Conservation (phyloP, 1,139 yeast genomes). For the Debaryomyces nepalensis region DNA sequence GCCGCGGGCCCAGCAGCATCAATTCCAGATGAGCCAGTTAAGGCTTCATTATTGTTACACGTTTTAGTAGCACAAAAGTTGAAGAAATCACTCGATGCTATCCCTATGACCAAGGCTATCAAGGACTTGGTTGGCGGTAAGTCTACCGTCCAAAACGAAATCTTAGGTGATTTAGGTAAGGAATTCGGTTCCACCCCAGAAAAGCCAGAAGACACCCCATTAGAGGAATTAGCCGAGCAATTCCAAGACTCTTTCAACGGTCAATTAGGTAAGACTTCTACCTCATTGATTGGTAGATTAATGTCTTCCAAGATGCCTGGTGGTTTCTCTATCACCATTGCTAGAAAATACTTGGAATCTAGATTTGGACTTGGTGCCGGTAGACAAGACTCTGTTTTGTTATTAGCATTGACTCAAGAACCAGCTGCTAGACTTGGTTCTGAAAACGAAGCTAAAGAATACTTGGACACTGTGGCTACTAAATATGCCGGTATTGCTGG, state of each 20-base stretch:
- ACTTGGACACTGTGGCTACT: slow-evolving; percentile 78
- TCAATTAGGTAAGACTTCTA: slow-evolving; percentile 88
- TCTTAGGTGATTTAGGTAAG: slow-evolving; percentile 96
- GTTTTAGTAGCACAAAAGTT: slow-evolving; percentile 94
- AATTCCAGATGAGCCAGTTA: slow-evolving; percentile 86
- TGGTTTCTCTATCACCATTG: slow-evolving; percentile 90
- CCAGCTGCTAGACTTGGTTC: slow-evolving; percentile 86
- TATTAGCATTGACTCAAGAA: slow-evolving; percentile 83
- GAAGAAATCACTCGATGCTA: slow-evolving; percentile 84
- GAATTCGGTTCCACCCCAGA: slow-evolving; percentile 98
- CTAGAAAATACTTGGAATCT: slow-evolving; percentile 87
- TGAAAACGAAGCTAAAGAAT: slow-evolving; percentile 89
- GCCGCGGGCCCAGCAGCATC: slow-evolving; percentile 79
- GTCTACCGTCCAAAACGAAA: slow-evolving; percentile 97
- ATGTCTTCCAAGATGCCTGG: slow-evolving; percentile 99
- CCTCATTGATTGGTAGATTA: slow-evolving; percentile 85
- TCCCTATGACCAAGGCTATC: slow-evolving; percentile 89
- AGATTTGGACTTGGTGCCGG: slow-evolving; percentile 93
- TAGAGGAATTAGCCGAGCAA: slow-evolving; percentile 91
- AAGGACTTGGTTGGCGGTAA: slow-evolving; percentile 98
- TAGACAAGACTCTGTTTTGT: slow-evolving; percentile 89
- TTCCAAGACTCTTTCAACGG: slow-evolving; percentile 92
- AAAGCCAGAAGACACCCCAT: slow-evolving; percentile 97
- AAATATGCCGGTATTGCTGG: slow-evolving; percentile 87
- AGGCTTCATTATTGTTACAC: slow-evolving; percentile 81